Evolutionary conservation across 768 basidiomycete species (phyloP).

Genomic region (Amanita phalloides): DNA sequence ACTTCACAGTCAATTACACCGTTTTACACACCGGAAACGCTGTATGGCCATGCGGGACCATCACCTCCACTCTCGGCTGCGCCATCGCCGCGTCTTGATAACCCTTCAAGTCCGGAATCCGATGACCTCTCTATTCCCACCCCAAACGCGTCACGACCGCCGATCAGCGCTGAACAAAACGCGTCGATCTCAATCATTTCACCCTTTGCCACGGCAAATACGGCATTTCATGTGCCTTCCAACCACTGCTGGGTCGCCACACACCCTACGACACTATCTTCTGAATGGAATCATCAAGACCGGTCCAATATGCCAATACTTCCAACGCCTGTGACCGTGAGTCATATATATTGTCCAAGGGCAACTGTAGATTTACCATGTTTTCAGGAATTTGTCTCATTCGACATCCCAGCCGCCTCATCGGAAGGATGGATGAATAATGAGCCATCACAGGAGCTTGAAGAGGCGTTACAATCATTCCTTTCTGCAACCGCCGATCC

Average conservation of each 20-base stretch:
- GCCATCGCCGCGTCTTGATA: slow-evolving; percentile 26
- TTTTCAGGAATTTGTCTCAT: slow-evolving; percentile 13
- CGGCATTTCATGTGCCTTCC: not conserved
- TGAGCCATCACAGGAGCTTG: slow-evolving; percentile 5
- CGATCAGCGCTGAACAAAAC: slow-evolving; percentile 1
- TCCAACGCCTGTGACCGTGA: not conserved
- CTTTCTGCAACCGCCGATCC: slow-evolving; percentile 21
- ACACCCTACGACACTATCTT: not conserved
- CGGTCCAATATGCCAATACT: not conserved
- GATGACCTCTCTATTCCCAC: not conserved
- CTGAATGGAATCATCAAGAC: slow-evolving; percentile 2
- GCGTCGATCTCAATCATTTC: slow-evolving; percentile 3
- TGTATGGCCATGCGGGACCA: slow-evolving; percentile 30
- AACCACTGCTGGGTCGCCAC: not conserved
- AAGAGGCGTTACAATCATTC: slow-evolving; percentile 19
- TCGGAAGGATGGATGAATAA: slow-evolving; percentile 7
- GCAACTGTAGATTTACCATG: not conserved
- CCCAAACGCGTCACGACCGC: slow-evolving; percentile 8
- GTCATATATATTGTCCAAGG: not conserved
- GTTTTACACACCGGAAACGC: slow-evolving; percentile 15
- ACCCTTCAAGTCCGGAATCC: not conserved
- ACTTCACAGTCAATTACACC: slow-evolving; percentile 10
- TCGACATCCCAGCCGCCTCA: slow-evolving; percentile 9
- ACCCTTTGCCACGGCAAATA: slow-evolving; percentile 1
- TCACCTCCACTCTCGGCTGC: slow-evolving; percentile 44